Conservation (phyloP, 305 asterid species). For the Fraxinus nigra region DNA sequence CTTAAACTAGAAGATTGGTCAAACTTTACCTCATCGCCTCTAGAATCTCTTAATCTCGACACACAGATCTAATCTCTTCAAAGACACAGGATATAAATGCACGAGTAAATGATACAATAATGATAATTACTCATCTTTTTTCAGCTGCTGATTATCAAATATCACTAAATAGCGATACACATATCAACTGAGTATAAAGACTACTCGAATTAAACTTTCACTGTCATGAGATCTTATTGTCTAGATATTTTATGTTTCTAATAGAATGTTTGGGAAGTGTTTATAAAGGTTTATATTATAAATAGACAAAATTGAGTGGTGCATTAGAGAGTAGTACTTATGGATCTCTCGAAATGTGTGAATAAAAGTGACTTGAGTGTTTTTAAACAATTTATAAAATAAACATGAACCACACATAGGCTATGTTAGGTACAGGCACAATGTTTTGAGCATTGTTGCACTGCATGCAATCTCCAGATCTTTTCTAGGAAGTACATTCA, state of each 20-base stretch:
- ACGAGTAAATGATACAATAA: background rate
- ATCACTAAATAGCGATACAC: background rate
- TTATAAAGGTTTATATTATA: background rate
- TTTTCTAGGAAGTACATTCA: background rate
- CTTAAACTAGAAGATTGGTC: background rate
- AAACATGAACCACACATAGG: background rate
- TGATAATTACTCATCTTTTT: background rate
- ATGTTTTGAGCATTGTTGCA: background rate
- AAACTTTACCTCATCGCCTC: background rate
- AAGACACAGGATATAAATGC: background rate
- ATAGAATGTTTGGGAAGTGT: background rate
- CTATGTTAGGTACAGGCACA: background rate
- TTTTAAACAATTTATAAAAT: background rate
- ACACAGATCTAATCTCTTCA: background rate
- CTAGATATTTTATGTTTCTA: background rate
- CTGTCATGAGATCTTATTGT: background rate
- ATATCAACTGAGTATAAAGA: background rate
- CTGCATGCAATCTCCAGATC: background rate
- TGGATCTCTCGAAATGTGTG: background rate
- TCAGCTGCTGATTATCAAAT: background rate
- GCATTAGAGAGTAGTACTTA: background rate
- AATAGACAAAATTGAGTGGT: background rate
- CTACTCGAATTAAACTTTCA: background rate
- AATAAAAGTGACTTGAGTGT: background rate
- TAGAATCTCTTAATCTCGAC: background rate